These are phyloP conservation scores for Umbellularia californica DNA, from an alignment of 164 flowering plant genomes.

Conservation along the genomic window DNA sequence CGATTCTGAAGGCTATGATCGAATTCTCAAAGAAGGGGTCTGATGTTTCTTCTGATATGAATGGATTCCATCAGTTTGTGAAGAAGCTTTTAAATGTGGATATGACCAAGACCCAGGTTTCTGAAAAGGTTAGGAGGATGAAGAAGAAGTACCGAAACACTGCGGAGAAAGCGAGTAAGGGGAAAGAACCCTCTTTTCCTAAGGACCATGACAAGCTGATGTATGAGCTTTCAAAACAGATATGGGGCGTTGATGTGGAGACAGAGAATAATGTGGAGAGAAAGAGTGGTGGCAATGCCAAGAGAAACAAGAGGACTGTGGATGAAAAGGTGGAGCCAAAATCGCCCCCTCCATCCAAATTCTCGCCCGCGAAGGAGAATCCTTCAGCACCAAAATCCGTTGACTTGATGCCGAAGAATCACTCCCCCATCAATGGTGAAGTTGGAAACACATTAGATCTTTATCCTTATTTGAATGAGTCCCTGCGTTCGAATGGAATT, in stretches of 20 bases:
- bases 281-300: background rate
- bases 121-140: slow-evolving; percentile 6
- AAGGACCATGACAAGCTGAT: slow-evolving; percentile 7
- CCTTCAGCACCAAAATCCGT: background rate
- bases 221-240: slow-evolving; percentile 3
- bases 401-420: background rate
- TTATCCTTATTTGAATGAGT: background rate
- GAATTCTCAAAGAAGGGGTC: slow-evolving; percentile 1
- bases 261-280: background rate
- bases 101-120: background rate
- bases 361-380: background rate
- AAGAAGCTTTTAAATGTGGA: background rate
- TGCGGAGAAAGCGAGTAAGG: background rate
- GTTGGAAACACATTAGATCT: background rate
- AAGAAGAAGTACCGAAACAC: slow-evolving; percentile 6
- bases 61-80: background rate
- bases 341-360: too few relatives aligned
- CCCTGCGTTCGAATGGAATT: background rate
- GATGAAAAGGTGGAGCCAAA: background rate
- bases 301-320: background rate
- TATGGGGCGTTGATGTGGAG: background rate
- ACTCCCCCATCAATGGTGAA: background rate
- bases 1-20: slow-evolving; percentile 8
- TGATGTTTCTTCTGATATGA: background rate
- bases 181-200: background rate